These are phyloP conservation scores for Stellera chamaejasme DNA, from an alignment of 345 rosid species.

Conservation along the genomic window DNA sequence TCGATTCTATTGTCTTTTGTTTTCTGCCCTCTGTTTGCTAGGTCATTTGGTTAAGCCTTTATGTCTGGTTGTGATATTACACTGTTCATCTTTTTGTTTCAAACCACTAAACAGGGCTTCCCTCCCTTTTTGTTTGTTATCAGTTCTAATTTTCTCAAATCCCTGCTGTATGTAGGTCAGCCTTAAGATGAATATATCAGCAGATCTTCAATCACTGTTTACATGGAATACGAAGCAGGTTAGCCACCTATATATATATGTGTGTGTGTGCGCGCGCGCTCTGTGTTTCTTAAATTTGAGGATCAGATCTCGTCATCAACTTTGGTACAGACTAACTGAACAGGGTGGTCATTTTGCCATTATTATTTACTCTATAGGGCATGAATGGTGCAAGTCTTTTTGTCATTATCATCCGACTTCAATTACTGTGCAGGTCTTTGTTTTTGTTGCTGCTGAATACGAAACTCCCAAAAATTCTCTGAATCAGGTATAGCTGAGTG, in stretches of 20 bases:
- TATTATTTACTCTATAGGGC: background rate
- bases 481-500: slow-evolving; percentile 59
- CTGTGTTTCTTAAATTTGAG: no score
- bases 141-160: no score
- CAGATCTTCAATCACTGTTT: slow-evolving; percentile 78
- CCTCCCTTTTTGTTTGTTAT: no score
- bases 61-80: no score
- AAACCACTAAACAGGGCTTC: no score
- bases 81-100: no score
- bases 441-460: slow-evolving; percentile 84
- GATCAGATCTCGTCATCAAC: background rate
- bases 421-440: slow-evolving; percentile 53
- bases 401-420: background rate
- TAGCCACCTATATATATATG: slow-evolving; percentile 1
- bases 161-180: slow-evolving; percentile 54
- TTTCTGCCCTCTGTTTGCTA: no score
- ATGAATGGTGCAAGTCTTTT: background rate
- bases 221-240: slow-evolving; percentile 99
- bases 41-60: no score
- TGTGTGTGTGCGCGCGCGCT: background rate
- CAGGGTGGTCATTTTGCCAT: background rate
- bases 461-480: slow-evolving; percentile 67
- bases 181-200: slow-evolving; percentile 76
- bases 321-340: background rate
- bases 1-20: no score